Evolutionary conservation across 805 yeast species (phyloP), one percentile per base, ranked within the genome.

Genomic region (Ascoidea tarda): DNA sequence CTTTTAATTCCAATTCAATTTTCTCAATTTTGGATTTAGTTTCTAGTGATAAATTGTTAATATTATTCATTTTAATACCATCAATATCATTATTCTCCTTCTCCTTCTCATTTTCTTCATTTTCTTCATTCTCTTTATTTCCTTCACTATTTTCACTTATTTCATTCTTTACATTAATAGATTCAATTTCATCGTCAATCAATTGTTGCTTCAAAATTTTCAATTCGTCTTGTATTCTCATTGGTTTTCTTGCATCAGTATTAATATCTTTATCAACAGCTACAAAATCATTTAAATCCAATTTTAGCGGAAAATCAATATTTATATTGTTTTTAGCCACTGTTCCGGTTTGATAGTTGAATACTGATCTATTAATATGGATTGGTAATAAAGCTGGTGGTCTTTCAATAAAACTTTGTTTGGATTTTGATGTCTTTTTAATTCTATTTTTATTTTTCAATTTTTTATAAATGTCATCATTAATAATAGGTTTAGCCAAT

Each of bases 341-440:
- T 72, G 77, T 78, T 55, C 86, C 93, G 0, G 96, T 85, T 53
- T 78, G 71, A 52, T 93, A 87, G 65, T 91, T 97, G 66, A 89
- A 91, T 12, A 87, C 96, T 1, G 96, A 87, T 62, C 99, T 78
- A 65, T 91, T 91, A 57, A 91, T 84, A 65, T 93, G 98, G 48
- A 91, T 76, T 52, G 91, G 79, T 49, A 91, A 71, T 53, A 87
- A 73, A 8, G 89, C 84, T 1, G 97, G 96, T 0, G 93, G 91
- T 60, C 90, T 75, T 28, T 88, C 76, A 57, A 89, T 77, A 60
- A 79, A 74, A 31, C 83, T 83, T 62, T 90, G 96, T 64, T 89
- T 90, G 1, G 90, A 81, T 66, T 91, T 91, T 50, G 79, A 82
- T 1, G 87, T 78, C 63, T 85, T 86, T 53, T 81, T 76, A 53